Evolutionary conservation across 2,329 filamentous ascomycete species (phyloP).

Genomic region (Emergomyces orientalis): DNA sequence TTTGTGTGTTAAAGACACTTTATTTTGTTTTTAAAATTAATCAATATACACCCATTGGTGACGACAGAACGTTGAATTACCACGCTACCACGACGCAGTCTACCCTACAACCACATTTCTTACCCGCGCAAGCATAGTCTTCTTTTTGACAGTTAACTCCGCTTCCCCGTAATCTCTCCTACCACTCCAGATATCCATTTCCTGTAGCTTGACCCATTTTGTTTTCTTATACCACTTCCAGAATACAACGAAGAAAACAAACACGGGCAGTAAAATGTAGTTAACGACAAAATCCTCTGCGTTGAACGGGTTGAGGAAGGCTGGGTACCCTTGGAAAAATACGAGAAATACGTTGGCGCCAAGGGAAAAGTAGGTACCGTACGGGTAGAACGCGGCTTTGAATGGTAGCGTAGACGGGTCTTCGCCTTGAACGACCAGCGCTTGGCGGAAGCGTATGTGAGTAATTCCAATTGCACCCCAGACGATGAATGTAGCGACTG

Average conservation of each 20-base stretch:
- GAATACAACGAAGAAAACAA: slow-evolving; percentile 37
- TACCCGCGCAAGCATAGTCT: slow-evolving; percentile 17
- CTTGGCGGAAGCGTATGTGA: slow-evolving; percentile 36
- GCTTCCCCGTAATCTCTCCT: slow-evolving; percentile 21
- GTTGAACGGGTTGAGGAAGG: slow-evolving; percentile 43
- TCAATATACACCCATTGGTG: not conserved
- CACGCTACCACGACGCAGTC: not conserved
- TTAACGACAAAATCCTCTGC: slow-evolving; percentile 45
- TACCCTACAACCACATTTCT: slow-evolving; percentile 22
- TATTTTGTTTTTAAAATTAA: not conserved
- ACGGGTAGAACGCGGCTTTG: slow-evolving; percentile 42
- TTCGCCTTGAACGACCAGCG: slow-evolving; percentile 30
- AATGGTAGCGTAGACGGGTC: slow-evolving; percentile 39
- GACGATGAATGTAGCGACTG: slow-evolving; percentile 34
- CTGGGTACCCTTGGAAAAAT: slow-evolving; percentile 46
- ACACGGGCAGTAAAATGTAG: slow-evolving; percentile 47
- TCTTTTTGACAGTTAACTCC: slow-evolving; percentile 7
- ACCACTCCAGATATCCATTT: slow-evolving; percentile 35
- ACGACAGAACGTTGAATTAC: not conserved
- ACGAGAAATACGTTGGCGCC: slow-evolving; percentile 42
- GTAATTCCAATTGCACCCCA: slow-evolving; percentile 34
- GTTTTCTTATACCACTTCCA: slow-evolving; percentile 41
- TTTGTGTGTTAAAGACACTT: not conserved
- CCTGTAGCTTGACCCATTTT: slow-evolving; percentile 26
- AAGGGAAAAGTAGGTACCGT: slow-evolving; percentile 43